phyloP scores from a whole-genome alignment of 352 stramenopile genomes.

The Phytophthora citrophthora region DNA sequence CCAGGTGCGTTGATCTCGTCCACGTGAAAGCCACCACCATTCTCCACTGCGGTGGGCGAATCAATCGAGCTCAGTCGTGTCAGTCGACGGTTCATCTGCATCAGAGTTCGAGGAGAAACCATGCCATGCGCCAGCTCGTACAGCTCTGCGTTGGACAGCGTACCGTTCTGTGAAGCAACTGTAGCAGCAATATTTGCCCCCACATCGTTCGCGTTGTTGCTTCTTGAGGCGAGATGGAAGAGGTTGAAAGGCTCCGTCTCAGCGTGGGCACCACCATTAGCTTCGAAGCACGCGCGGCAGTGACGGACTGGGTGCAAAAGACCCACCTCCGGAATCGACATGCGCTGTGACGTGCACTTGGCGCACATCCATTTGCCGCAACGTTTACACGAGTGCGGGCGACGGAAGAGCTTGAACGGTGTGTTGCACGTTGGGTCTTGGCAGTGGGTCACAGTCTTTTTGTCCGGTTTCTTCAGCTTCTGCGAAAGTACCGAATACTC shows the following conservation, averaged over 20 bases:
- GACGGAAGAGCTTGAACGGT: constrained; percentile 85
- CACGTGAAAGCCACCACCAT: constrained; percentile 37
- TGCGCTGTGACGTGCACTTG: constrained; percentile 83
- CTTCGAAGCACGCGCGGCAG: constrained; percentile 78
- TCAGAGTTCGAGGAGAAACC: constrained; percentile 71
- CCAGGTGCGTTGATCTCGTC: constrained; percentile 55
- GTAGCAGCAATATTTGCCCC: constrained; percentile 22
- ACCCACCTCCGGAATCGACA: constrained; percentile 83
- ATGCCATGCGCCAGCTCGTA: constrained; percentile 84
- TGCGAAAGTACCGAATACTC: constrained; percentile 70
- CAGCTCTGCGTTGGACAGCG: constrained; percentile 73
- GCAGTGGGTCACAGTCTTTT: constrained; percentile 83
- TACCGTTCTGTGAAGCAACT: constrained; percentile 24
- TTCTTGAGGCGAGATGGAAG: constrained; percentile 43
- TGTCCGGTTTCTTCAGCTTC: constrained; percentile 87
- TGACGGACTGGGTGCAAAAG: constrained; percentile 82
- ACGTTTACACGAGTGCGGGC: constrained; percentile 84
- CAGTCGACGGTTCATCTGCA: constrained; percentile 71
- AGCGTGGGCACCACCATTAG: constrained; percentile 64
- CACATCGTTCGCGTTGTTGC: constrained; percentile 11
- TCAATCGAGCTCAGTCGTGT: constrained; percentile 77
- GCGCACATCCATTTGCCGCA: constrained; percentile 87
- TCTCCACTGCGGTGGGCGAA: constrained; percentile 57
- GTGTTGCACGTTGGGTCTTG: constrained; percentile 70
- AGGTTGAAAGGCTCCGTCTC: constrained; percentile 74